Percentiles rank a stretch among this genome's conserved stretches.
These are phyloP conservation scores for Populus pruinosa DNA, from an alignment of 345 rosid genomes.

Conservation along the genomic window DNA sequence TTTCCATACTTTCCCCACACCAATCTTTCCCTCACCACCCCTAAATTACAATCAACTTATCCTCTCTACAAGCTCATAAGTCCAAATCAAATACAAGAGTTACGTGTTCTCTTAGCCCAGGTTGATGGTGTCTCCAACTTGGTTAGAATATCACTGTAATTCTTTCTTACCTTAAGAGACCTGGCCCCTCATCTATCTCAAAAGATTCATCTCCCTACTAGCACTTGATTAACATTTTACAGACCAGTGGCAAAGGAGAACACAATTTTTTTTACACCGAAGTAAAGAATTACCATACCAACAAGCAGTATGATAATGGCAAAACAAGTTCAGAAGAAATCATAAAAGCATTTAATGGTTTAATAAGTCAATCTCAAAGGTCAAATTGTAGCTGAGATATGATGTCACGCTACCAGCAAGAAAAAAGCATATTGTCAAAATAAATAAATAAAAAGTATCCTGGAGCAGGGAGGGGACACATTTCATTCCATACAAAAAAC, in stretches of 20 bases:
- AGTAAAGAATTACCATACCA: background rate
- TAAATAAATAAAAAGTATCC: background rate
- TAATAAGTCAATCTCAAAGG: background rate
- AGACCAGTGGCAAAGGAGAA: background rate
- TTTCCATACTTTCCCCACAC: background rate
- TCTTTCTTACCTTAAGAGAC: background rate
- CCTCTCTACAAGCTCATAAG: background rate
- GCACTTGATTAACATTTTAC: background rate
- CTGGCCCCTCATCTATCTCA: background rate
- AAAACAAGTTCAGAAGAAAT: background rate
- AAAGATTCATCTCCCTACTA: background rate
- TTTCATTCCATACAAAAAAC: background rate
- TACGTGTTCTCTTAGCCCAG: background rate
- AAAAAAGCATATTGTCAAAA: background rate
- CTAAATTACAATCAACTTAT: background rate
- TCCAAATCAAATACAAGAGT: background rate
- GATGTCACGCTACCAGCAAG: background rate
- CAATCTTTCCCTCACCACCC: background rate
- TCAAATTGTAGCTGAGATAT: background rate
- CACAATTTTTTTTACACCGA: background rate
- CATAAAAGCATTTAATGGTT: background rate
- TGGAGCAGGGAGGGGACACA: background rate
- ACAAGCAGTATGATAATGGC: background rate
- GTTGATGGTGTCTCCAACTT: background rate
- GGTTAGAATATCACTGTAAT: background rate